Percentiles rank a stretch among this genome's conserved stretches.
Conservation (phyloP, 257 asterid genomes). For the Solanum sparsipilum region DNA sequence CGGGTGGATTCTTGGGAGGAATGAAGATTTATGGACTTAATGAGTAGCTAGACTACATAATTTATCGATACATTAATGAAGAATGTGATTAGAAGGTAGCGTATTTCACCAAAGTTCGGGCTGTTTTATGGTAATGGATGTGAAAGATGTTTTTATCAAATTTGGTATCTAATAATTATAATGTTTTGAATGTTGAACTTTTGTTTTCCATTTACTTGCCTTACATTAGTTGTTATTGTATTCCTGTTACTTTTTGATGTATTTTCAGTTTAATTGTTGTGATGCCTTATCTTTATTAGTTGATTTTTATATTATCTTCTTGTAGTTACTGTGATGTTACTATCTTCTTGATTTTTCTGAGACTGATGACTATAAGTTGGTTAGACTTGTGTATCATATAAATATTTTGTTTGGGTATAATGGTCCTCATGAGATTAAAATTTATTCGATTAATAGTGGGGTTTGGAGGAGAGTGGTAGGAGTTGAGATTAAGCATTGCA, state of each 20-base stretch:
- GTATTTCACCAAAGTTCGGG: background rate
- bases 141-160: too few relatives aligned
- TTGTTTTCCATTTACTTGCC: too few relatives aligned
- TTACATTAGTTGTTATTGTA: too few relatives aligned
- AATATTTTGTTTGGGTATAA: background rate
- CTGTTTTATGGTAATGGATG: background rate
- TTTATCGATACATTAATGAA: background rate
- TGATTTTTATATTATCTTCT: too few relatives aligned
- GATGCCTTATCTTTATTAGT: background rate
- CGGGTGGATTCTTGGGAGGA: too few relatives aligned
- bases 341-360: too few relatives aligned
- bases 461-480: slow-evolving; percentile 26
- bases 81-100: background rate
- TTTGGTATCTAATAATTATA: too few relatives aligned
- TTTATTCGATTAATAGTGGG: slow-evolving; percentile 23
- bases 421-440: slow-evolving; percentile 32
- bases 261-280: background rate
- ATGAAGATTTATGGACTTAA: background rate
- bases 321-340: background rate
- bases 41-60: background rate
- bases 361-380: too few relatives aligned
- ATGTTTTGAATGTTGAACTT: too few relatives aligned
- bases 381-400: background rate
- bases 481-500: slow-evolving; percentile 2
- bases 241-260: too few relatives aligned